Evolutionary conservation across 2,329 filamentous ascomycete species (phyloP).

Genomic region (Trichocomaceae sp.): DNA sequence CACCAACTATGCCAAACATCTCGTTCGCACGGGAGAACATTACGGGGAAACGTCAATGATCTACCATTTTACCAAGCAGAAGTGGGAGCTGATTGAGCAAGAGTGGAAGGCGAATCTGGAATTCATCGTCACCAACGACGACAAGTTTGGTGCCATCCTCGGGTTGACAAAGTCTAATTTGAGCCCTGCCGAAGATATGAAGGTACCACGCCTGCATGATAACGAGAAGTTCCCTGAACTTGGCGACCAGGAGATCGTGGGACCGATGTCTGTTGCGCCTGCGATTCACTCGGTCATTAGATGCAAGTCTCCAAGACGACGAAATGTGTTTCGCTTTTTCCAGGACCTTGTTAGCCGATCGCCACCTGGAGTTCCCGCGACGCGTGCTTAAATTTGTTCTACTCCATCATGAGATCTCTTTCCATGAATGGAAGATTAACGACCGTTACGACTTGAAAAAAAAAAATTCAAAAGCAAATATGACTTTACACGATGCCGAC

Average conservation of each 20-base stretch:
- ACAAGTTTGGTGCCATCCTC: slow-evolving; percentile 29
- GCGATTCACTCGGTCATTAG: slow-evolving; percentile 39
- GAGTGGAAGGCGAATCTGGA: slow-evolving; percentile 68
- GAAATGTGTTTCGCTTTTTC: slow-evolving; percentile 40
- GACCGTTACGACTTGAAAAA: slow-evolving; percentile 10
- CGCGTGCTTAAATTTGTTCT: slow-evolving; percentile 5
- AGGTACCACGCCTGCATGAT: slow-evolving; percentile 38
- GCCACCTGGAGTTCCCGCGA: slow-evolving; percentile 6
- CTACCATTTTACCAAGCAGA: slow-evolving; percentile 75
- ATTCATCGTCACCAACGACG: slow-evolving; percentile 50
- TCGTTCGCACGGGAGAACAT: slow-evolving; percentile 81
- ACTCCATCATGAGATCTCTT: background rate
- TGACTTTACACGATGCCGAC: slow-evolving; percentile 7
- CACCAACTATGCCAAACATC: slow-evolving; percentile 80
- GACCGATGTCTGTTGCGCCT: slow-evolving; percentile 65
- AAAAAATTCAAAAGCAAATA: background rate
- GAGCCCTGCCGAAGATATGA: slow-evolving; percentile 46
- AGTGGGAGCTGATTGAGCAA: slow-evolving; percentile 75
- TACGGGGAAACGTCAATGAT: slow-evolving; percentile 86
- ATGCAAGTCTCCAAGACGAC: slow-evolving; percentile 35
- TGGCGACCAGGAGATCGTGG: slow-evolving; percentile 87
- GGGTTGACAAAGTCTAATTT: slow-evolving; percentile 33
- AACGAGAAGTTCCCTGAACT: slow-evolving; percentile 80
- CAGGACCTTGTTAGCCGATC: slow-evolving; percentile 34
- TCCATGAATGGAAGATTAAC: slow-evolving; percentile 5